Percentiles rank a stretch among this genome's conserved stretches.
phyloP scores from a whole-genome alignment of 140 eudicot species.

The Flaveria floridana region DNA sequence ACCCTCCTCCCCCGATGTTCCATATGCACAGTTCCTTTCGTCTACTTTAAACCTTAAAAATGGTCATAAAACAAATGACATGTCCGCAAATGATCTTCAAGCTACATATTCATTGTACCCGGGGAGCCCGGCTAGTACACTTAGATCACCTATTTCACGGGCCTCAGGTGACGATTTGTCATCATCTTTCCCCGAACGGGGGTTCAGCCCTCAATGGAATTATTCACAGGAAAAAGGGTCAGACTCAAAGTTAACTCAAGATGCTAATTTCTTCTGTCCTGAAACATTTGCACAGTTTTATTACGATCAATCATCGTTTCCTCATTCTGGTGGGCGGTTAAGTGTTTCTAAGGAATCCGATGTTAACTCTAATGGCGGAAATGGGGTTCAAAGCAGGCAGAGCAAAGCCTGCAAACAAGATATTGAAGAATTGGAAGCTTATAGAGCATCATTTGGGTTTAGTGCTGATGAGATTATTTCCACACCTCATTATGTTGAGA shows the following conservation, averaged over 20 bases:
- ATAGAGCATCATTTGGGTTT: slow-evolving; percentile 96
- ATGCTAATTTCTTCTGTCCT: slow-evolving; percentile 92
- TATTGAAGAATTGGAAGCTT: slow-evolving; percentile 89
- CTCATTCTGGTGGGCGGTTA: slow-evolving; percentile 82
- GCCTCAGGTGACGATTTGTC: slow-evolving; percentile 54
- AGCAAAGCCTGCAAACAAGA: slow-evolving; percentile 63
- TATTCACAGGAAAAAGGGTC: slow-evolving; percentile 43
- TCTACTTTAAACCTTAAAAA: slow-evolving; percentile 50
- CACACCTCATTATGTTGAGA: slow-evolving; percentile 89
- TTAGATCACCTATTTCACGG: slow-evolving; percentile 68
- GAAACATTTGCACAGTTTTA: slow-evolving; percentile 92
- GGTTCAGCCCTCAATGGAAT: slow-evolving; percentile 57
- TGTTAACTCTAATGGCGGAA: slow-evolving; percentile 63
- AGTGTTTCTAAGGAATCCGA: slow-evolving; percentile 88
- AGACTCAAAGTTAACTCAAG: slow-evolving; percentile 58
- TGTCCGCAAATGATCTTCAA: slow-evolving; percentile 61
- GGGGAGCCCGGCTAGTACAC: slow-evolving; percentile 84
- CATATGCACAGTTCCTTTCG: slow-evolving; percentile 82
- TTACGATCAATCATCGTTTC: slow-evolving; percentile 71
- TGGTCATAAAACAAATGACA: slow-evolving; percentile 42
- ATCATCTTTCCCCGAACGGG: slow-evolving; percentile 61
- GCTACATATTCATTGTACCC: slow-evolving; percentile 76
- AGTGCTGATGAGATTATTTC: slow-evolving; percentile 96
- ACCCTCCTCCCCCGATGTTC: slow-evolving; percentile 96
- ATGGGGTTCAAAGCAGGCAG: slow-evolving; percentile 67